Conservation (phyloP, 164 flowering plant genomes). For the Aristolochia californica region DNA sequence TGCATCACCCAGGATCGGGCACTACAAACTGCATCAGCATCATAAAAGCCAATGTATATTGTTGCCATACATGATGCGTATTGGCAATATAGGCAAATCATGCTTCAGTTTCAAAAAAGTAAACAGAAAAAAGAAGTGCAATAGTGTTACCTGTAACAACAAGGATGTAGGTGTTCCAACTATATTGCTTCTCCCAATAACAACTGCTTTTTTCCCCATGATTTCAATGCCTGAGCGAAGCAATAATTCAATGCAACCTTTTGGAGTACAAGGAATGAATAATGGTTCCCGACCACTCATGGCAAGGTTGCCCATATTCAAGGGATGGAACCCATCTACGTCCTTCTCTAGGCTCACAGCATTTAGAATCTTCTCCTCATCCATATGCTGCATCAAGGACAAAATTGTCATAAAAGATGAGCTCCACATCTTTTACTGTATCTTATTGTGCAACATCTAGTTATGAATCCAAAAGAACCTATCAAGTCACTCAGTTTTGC, state of each 20-base stretch:
- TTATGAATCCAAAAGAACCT: no score
- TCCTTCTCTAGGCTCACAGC: constrained; percentile 61
- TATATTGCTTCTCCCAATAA: constrained; percentile 82
- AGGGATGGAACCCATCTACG: constrained; percentile 86
- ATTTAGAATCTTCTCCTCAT: constrained; percentile 52
- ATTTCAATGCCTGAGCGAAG: constrained; percentile 48
- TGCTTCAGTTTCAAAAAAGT: neutral
- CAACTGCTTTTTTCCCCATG: constrained; percentile 68
- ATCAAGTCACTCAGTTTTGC: no score
- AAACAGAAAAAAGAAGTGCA: neutral
- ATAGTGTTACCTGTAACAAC: constrained; percentile 49
- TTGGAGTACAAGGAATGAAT: constrained; percentile 76
- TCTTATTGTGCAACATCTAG: no score
- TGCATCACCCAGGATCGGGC: no score
- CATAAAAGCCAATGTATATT: no score
- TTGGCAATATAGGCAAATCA: no score
- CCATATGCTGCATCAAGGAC: constrained; percentile 49
- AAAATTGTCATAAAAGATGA: no score
- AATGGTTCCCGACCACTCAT: constrained; percentile 75
- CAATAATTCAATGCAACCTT: constrained; percentile 70
- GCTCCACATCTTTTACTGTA: no score
- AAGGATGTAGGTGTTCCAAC: constrained; percentile 72
- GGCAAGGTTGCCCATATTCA: constrained; percentile 75
- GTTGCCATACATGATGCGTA: no score
- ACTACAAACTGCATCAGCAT: no score